These are phyloP conservation scores for Fraxinus velutina DNA, from an alignment of 305 asterid species.

Conservation along the genomic window DNA sequence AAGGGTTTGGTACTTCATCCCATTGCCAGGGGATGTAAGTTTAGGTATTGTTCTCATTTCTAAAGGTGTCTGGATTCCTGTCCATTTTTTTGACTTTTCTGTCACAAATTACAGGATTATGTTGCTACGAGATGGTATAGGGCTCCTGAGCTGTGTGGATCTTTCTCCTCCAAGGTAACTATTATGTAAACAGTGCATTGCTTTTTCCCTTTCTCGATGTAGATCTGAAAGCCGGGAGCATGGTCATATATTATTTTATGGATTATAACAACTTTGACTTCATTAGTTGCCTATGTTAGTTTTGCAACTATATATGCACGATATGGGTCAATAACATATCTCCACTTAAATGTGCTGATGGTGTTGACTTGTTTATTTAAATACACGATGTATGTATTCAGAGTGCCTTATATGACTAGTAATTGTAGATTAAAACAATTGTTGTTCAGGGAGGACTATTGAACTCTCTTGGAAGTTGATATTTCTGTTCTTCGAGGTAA, in stretches of 20 bases:
- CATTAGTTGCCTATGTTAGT: background rate
- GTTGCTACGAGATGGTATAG: constrained; percentile 57
- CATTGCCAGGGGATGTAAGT: background rate
- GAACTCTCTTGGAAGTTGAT: constrained; percentile 58
- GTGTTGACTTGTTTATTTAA: constrained; percentile 13
- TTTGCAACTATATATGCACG: background rate
- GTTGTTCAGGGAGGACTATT: constrained; percentile 53
- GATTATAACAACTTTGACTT: background rate
- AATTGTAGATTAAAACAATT: constrained; percentile 44
- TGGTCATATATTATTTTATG: background rate
- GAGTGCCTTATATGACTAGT: constrained; percentile 26
- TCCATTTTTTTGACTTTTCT: background rate
- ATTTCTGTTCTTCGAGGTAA: constrained; percentile 48
- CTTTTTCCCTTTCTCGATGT: background rate
- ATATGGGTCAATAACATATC: background rate
- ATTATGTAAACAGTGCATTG: background rate
- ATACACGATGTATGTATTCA: constrained; percentile 17
- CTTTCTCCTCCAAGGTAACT: constrained; percentile 49
- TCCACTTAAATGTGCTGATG: background rate
- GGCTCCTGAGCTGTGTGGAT: constrained; percentile 56
- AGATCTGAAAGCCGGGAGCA: background rate
- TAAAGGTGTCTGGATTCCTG: background rate
- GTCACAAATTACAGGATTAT: constrained; percentile 37
- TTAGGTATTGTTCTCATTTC: background rate
- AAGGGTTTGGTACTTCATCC: background rate